Conservation (phyloP, 495 filamentous ascomycete species). For the Neurospora sp. region DNA sequence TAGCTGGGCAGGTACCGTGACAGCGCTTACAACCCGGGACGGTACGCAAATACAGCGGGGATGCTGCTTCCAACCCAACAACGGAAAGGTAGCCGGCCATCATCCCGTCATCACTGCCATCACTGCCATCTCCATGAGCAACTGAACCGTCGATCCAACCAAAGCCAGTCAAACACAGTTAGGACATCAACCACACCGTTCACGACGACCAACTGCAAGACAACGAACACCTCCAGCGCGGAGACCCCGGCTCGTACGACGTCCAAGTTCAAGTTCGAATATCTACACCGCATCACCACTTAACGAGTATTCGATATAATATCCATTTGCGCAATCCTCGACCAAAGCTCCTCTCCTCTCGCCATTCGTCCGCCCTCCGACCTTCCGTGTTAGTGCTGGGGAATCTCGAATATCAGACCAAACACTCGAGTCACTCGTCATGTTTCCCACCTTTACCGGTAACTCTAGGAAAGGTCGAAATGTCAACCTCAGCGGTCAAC, state of each 20-base stretch:
- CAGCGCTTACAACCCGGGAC: background rate
- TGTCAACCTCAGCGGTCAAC: conserved; percentile 86
- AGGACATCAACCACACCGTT: background rate
- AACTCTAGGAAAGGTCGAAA: conserved; percentile 75
- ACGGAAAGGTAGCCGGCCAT: background rate
- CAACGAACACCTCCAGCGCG: background rate
- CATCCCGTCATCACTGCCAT: background rate
- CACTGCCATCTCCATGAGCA: background rate
- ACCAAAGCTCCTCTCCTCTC: background rate
- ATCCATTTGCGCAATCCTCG: background rate
- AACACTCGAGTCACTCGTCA: conserved; percentile 21
- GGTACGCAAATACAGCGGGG: background rate
- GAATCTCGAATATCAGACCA: background rate
- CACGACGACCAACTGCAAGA: background rate
- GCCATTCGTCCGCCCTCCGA: background rate
- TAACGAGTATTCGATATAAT: background rate
- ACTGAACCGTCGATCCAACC: background rate
- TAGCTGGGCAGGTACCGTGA: background rate
- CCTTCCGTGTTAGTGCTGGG: background rate
- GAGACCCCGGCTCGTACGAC: background rate
- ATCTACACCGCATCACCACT: background rate
- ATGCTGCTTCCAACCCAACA: background rate
- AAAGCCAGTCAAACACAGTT: background rate
- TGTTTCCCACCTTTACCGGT: conserved; percentile 90
- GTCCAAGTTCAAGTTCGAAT: background rate